Evolutionary conservation across 331 rosid genomes (phyloP).

Genomic region (Cydonia oblonga): DNA sequence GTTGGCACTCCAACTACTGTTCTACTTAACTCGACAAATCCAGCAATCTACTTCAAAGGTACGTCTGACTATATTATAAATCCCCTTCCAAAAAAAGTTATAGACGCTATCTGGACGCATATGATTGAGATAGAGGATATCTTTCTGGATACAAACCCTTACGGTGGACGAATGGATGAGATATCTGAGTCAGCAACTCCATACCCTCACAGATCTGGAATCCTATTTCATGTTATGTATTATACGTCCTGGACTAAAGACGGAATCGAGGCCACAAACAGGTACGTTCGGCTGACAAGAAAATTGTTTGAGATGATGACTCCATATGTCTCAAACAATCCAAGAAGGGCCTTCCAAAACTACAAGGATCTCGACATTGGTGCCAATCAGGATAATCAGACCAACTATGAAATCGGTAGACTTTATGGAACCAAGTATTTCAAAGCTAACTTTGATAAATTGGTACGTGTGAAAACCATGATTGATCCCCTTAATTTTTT

Average conservation of each 20-base stretch:
- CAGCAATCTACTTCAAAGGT: constrained; percentile 6
- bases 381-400: not conserved
- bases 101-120: constrained; percentile 6
- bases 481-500: not conserved
- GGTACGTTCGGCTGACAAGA: not conserved
- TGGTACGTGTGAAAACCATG: not conserved
- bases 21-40: constrained; percentile 23
- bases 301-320: not conserved
- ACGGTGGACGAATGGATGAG: constrained; percentile 22
- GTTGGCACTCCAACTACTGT: constrained; percentile 6
- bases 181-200: not conserved
- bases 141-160: constrained; percentile 20
- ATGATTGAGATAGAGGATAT: constrained; percentile 17
- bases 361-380: not conserved
- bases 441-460: not conserved
- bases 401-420: not conserved
- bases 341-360: not conserved
- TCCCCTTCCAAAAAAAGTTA: constrained; percentile 5
- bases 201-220: not conserved
- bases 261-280: not conserved
- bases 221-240: not conserved
- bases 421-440: not conserved
- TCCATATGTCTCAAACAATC: not conserved
- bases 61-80: constrained; percentile 25
- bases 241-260: not conserved